Percentiles rank a stretch among this genome's conserved stretches.
Evolutionary conservation across 1,139 yeast species (phyloP).

Genomic region (Yamadazyma kanchanaburiensis): DNA sequence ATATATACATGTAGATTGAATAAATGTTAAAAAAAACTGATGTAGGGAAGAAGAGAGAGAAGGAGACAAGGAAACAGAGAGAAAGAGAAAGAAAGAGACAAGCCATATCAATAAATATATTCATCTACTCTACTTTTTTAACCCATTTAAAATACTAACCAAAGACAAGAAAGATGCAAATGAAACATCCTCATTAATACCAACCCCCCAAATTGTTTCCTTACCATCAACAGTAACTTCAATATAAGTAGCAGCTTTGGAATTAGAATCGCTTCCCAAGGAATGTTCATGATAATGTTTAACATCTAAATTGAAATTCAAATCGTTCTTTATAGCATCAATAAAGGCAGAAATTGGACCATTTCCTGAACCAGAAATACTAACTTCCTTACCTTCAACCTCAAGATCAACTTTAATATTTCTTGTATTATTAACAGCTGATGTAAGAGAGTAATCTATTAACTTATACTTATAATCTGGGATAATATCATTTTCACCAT

Average conservation of each 20-base stretch:
- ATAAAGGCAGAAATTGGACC: slow-evolving; percentile 49
- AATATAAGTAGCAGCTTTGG: slow-evolving; percentile 47
- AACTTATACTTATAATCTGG: slow-evolving; percentile 38
- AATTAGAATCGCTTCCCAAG: slow-evolving; percentile 40
- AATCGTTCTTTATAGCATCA: slow-evolving; percentile 28
- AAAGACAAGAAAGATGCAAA: slow-evolving; percentile 68
- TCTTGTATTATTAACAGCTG: slow-evolving; percentile 19
- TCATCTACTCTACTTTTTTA: too few relatives aligned
- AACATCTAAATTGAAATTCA: slow-evolving; percentile 25
- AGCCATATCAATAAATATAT: too few relatives aligned
- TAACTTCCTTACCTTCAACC: slow-evolving; percentile 15
- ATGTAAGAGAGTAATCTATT: slow-evolving; percentile 47
- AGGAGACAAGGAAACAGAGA: too few relatives aligned
- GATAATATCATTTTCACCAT: slow-evolving; percentile 34
- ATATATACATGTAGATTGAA: too few relatives aligned
- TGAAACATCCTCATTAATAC: slow-evolving; percentile 43
- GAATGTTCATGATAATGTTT: slow-evolving; percentile 43
- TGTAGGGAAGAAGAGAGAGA: too few relatives aligned
- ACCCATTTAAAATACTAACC: slow-evolving; percentile 65
- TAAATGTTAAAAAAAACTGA: neutral
- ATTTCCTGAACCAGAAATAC: slow-evolving; percentile 37
- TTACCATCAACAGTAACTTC: slow-evolving; percentile 31
- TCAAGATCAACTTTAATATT: slow-evolving; percentile 10
- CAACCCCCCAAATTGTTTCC: slow-evolving; percentile 42
- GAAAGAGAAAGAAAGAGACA: too few relatives aligned